Base-by-base conservation (phyloP, 2,329 filamentous ascomycete genomes). In the Colletotrichum sp. region DNA sequence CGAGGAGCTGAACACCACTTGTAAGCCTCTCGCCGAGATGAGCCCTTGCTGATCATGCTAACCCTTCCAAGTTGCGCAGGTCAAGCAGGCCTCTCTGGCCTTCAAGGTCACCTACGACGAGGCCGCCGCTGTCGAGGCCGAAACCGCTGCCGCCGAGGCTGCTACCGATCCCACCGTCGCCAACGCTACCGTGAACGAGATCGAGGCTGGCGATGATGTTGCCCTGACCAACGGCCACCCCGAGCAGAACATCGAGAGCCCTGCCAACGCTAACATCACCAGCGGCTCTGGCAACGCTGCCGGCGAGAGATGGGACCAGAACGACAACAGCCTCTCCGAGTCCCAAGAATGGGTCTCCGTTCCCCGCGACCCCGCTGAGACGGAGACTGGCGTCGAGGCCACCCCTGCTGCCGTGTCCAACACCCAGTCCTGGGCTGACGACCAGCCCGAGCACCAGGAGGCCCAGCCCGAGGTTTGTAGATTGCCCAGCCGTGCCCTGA, bases 361-460 rank as follows among this genome's bases (percentile, higher is more conserved):
- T 26, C 71, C 78, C 30, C 92, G 93, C 72, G 91, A 96, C 81
- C 90, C 93, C 62, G 86, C 91, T 67, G 95, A 97, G 87, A 93
- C 94, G 7, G 94, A 97, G 76, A 91, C 89, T 48, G 92, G 91
- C 48, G 82, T 91, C 56, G 85, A 89, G 62, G 91, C 91, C 30
- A 92, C 90, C n/a, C 90, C 92, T 62, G 92, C 91, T 8, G 86
- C 87, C 10, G 84, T 86, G 52, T 82, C 85, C 70, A 89, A 89
- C 80, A 88, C 88, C 34, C 92, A 94, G 81, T 95, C 93, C 80
- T 97, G 95, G 95, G 95, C 95, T 30, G 95, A 98, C 80, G 94
- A 97, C 76, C 91, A 94, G 79, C 91, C 93, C 21, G 91, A 97
- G 76, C 91, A 94, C 78, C 91, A 93, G 21, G 91, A 92, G 75